Conservation (phyloP, 1,284 basidiomycete species). For the Melampsora larici-populina region DNA sequence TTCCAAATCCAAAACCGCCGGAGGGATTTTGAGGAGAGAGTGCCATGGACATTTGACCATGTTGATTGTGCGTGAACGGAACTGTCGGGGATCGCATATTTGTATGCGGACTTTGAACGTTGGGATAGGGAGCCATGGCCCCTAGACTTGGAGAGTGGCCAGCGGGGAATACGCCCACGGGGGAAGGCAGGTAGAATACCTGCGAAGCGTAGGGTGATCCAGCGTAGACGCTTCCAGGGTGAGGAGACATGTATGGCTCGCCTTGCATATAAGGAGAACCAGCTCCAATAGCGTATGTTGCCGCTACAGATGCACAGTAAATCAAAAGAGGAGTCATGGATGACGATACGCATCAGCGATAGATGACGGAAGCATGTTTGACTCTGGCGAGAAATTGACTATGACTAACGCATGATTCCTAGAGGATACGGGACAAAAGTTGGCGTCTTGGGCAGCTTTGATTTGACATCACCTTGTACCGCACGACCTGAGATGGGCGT, state of each 20-base stretch:
- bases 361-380: not conserved
- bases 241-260: slow-evolving; percentile 34
- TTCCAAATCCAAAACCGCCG: slow-evolving; percentile 33
- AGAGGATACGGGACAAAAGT: slow-evolving; percentile 43
- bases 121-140: slow-evolving; percentile 27
- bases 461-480: slow-evolving; percentile 42
- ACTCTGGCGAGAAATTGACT: not conserved
- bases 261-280: slow-evolving; percentile 40
- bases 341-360: too few relatives aligned
- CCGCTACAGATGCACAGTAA: not conserved
- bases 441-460: slow-evolving; percentile 41
- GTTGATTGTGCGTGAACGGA: slow-evolving; percentile 31
- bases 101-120: slow-evolving; percentile 28
- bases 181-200: slow-evolving; percentile 42
- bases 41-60: slow-evolving; percentile 34
- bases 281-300: slow-evolving; percentile 33
- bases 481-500: slow-evolving; percentile 28
- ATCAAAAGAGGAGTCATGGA: not conserved
- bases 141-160: slow-evolving; percentile 28
- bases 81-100: slow-evolving; percentile 30
- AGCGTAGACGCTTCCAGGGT: not conserved
- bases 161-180: slow-evolving; percentile 35
- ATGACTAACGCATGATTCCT: slow-evolving; percentile 39
- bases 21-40: slow-evolving; percentile 34
- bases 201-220: slow-evolving; percentile 34